phyloP scores from a whole-genome alignment of 179 eudicot genomes.

The Actinidia arguta region DNA sequence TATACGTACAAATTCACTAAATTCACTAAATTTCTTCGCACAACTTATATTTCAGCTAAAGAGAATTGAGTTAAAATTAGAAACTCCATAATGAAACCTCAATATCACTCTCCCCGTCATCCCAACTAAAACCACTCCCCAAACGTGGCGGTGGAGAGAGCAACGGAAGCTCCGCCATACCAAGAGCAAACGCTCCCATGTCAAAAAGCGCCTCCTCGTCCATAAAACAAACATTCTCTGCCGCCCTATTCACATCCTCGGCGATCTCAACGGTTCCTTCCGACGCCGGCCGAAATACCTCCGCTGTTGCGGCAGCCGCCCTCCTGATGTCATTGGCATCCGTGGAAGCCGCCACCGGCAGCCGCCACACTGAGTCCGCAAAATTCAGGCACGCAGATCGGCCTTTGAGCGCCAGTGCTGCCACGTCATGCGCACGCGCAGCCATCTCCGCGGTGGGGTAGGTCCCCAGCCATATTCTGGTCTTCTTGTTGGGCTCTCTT shows the following conservation, averaged over 20 bases:
- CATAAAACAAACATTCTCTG: no score
- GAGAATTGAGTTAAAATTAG: no score
- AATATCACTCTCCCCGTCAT: background rate
- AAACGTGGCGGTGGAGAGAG: background rate
- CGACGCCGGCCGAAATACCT: background rate
- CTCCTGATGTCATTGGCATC: background rate
- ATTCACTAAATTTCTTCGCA: no score
- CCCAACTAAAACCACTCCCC: background rate
- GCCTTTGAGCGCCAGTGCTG: background rate
- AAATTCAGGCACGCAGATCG: background rate
- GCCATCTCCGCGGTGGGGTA: constrained; percentile 5
- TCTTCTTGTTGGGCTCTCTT: constrained; percentile 8
- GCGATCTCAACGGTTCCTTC: background rate
- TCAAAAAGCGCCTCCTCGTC: background rate
- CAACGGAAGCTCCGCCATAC: background rate
- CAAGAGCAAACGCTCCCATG: background rate
- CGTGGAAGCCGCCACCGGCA: background rate
- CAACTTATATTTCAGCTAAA: no score
- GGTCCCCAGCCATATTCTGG: background rate
- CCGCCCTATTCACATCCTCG: background rate
- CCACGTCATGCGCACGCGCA: background rate
- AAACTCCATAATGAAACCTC: constrained; percentile 4
- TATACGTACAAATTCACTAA: no score
- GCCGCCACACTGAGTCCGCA: constrained; percentile 3
- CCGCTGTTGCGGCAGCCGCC: background rate